Evolutionary conservation across 2,329 filamentous ascomycete species (phyloP).

Genomic region (Hymenoscyphus albidus): DNA sequence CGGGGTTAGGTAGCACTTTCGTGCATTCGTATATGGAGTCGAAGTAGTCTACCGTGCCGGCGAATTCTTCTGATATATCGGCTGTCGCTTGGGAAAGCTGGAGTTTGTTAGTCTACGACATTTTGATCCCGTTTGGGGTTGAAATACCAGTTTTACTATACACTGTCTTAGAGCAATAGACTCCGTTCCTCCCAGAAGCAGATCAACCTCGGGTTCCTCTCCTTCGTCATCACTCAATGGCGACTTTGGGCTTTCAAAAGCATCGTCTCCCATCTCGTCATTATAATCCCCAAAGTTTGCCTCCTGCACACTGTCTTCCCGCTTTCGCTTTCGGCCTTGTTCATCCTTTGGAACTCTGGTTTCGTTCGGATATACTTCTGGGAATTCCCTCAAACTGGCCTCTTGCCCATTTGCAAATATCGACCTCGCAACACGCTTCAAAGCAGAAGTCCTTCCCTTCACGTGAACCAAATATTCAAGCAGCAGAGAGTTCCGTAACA

Average conservation of each 20-base stretch:
- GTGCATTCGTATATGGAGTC: conserved; percentile 43
- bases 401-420: conserved; percentile 62
- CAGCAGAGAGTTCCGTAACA: conserved; percentile 54
- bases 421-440: conserved; percentile 56
- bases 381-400: conserved; percentile 52
- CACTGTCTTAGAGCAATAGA: conserved; percentile 31
- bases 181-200: conserved; percentile 31
- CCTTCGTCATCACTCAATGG: conserved; percentile 15
- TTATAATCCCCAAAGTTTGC: conserved; percentile 22
- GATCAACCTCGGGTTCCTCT: conserved; percentile 12
- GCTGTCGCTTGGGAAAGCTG: conserved; percentile 35
- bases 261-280: conserved; percentile 49
- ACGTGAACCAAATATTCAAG: conserved; percentile 44
- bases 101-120: conserved; percentile 6
- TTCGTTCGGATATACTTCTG: conserved; percentile 66
- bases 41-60: conserved; percentile 45
- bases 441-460: conserved; percentile 40
- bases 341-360: conserved; percentile 44
- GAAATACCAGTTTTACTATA: conserved; percentile 29
- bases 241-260: conserved; percentile 42
- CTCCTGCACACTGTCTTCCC: conserved; percentile 30
- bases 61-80: conserved; percentile 45
- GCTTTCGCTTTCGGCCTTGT: conserved; percentile 48
- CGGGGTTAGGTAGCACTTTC: conserved; percentile 30
- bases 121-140: not conserved